Percentiles rank a stretch among this genome's conserved stretches.
Evolutionary conservation across 1,284 basidiomycete species (phyloP).

Genomic region (Porogramme epimiltina): DNA sequence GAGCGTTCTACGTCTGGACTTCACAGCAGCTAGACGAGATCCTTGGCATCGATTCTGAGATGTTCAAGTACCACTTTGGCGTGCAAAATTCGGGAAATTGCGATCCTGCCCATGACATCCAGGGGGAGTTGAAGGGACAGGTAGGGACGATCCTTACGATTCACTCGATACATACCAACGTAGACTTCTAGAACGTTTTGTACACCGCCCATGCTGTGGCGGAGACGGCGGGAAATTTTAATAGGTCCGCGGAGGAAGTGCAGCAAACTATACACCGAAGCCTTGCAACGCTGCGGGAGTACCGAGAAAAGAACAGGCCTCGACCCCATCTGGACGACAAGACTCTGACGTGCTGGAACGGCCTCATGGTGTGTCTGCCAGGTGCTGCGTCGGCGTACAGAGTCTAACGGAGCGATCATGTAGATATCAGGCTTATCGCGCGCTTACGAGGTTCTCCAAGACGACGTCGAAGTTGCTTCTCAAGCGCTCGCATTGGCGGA

Average conservation of each 20-base stretch:
- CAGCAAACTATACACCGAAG: conserved; percentile 22
- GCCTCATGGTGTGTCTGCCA: conserved; percentile 39
- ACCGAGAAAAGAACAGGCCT: conserved; percentile 38
- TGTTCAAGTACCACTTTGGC: conserved; percentile 39
- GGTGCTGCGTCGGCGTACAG: no score
- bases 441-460: conserved; percentile 21
- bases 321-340: conserved; percentile 48
- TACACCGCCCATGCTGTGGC: conserved; percentile 26
- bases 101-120: conserved; percentile 40
- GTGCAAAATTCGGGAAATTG: conserved; percentile 42
- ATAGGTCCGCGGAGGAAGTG: conserved; percentile 25
- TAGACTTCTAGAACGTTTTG: conserved; percentile 29
- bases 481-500: conserved; percentile 24
- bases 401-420: no score
- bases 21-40: conserved; percentile 37
- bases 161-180: neutral
- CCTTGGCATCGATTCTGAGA: conserved; percentile 30
- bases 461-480: conserved; percentile 4
- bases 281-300: conserved; percentile 31
- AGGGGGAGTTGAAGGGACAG: conserved; percentile 40
- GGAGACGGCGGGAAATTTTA: conserved; percentile 26
- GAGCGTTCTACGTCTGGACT: conserved; percentile 48
- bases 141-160: conserved; percentile 10
- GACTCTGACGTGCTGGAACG: conserved; percentile 47
- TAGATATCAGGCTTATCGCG: conserved; percentile 31